Conservation (phyloP, 495 filamentous ascomycete genomes). For the Penicillium nucicola region DNA sequence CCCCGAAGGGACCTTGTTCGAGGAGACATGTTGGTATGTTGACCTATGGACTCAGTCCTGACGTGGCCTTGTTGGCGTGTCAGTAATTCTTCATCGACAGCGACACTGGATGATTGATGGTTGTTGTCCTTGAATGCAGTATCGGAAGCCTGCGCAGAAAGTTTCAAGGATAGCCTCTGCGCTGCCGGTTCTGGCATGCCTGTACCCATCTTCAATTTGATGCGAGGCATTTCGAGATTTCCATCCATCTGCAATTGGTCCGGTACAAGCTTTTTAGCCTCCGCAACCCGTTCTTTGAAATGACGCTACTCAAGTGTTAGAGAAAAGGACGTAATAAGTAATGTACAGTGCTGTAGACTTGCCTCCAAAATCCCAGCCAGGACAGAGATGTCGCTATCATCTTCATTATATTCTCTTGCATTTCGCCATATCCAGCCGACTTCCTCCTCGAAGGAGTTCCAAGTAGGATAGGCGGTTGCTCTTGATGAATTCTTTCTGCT, state of each 20-base stretch:
- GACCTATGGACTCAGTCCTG: slow-evolving; percentile 41
- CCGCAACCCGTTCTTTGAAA: slow-evolving; percentile 61
- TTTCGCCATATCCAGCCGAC: slow-evolving; percentile 79
- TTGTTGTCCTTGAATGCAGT: slow-evolving; percentile 27
- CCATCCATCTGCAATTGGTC: slow-evolving; percentile 67
- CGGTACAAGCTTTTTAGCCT: slow-evolving; percentile 62
- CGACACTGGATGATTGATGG: slow-evolving; percentile 35
- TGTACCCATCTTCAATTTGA: slow-evolving; percentile 69
- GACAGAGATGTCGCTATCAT: slow-evolving; percentile 72
- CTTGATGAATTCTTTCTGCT: slow-evolving; percentile 61
- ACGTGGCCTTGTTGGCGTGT: slow-evolving; percentile 47
- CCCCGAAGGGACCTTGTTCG: slow-evolving; percentile 17
- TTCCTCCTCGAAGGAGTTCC: slow-evolving; percentile 76
- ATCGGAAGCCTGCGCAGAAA: slow-evolving; percentile 35
- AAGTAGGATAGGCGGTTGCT: slow-evolving; percentile 70
- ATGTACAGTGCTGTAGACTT: slow-evolving; percentile 13
- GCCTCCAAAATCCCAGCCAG: slow-evolving; percentile 76
- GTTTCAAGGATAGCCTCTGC: slow-evolving; percentile 37
- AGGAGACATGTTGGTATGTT: slow-evolving; percentile 23
- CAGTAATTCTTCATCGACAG: slow-evolving; percentile 49
- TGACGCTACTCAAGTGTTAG: slow-evolving; percentile 47
- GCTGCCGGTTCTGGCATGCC: slow-evolving; percentile 53
- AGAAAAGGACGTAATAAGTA: background rate
- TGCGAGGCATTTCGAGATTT: slow-evolving; percentile 23
- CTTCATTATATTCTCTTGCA: slow-evolving; percentile 84